Evolutionary conservation across 169 alveolate genomes (phyloP).

Genomic region (Plasmodium gallinaceum): DNA sequence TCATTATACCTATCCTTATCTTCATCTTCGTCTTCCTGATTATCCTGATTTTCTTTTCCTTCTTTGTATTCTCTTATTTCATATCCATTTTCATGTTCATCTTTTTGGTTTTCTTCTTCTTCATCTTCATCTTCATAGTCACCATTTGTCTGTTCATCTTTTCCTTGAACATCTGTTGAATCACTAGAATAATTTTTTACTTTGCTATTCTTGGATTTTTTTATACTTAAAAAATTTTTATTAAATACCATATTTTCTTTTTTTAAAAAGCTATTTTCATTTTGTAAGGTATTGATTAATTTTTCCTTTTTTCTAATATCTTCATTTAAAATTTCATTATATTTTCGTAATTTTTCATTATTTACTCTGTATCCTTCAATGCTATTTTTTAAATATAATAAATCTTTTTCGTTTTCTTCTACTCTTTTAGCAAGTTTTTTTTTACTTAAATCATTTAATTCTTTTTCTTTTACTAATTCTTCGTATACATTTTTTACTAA

Average conservation of each 20-base stretch:
- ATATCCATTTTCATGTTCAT: not conserved
- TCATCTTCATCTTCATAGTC: not conserved
- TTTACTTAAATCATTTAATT: slow-evolving; percentile 32
- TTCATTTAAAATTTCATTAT: slow-evolving; percentile 37
- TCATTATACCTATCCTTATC: no score
- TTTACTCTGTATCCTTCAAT: slow-evolving; percentile 22
- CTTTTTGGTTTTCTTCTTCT: not conserved
- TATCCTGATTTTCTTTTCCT: not conserved
- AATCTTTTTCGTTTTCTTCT: slow-evolving; percentile 28
- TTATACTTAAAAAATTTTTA: slow-evolving; percentile 40
- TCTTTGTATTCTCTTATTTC: not conserved
- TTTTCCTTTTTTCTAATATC: slow-evolving; percentile 35
- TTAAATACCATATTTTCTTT: slow-evolving; percentile 54
- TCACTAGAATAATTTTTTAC: slow-evolving; percentile 11
- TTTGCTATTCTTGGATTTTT: not conserved
- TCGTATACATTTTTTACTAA: slow-evolving; percentile 65
- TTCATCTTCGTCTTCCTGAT: not conserved
- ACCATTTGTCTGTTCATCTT: slow-evolving; percentile 5
- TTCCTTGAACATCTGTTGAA: slow-evolving; percentile 34
- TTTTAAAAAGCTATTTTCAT: slow-evolving; percentile 55
- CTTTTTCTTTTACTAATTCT: slow-evolving; percentile 55
- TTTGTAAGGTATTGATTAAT: slow-evolving; percentile 16
- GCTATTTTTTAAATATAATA: slow-evolving; percentile 22
- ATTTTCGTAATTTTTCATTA: slow-evolving; percentile 32
- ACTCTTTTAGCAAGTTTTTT: slow-evolving; percentile 26